Conservation (phyloP, 1,284 basidiomycete species). For the Coniferiporia sulphurascens region DNA sequence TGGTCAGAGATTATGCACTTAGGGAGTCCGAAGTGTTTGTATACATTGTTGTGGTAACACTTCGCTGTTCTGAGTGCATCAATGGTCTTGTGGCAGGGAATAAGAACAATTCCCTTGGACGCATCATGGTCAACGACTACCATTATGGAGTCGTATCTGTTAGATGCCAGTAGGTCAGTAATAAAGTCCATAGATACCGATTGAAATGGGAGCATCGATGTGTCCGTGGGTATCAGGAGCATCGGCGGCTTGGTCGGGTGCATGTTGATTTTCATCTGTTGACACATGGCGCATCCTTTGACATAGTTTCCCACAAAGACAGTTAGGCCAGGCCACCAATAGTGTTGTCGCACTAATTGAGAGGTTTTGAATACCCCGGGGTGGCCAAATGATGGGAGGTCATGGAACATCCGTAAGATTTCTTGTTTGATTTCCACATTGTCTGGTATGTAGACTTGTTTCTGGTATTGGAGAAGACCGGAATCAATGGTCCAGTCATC, state of each 20-base stretch:
- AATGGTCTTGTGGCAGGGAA: slow-evolving; percentile 18
- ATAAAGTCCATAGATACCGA: slow-evolving; percentile 35
- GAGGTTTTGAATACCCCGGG: slow-evolving; percentile 35
- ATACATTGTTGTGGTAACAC: neutral
- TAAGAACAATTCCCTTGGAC: neutral
- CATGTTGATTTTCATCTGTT: slow-evolving; percentile 29
- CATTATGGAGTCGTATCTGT: neutral
- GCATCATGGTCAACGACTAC: neutral
- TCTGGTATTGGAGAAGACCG: slow-evolving; percentile 17
- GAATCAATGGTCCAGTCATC: slow-evolving; percentile 18
- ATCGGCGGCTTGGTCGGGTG: slow-evolving; percentile 14
- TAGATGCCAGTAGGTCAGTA: slow-evolving; percentile 13
- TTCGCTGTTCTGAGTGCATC: slow-evolving; percentile 20
- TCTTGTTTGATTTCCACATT: slow-evolving; percentile 20
- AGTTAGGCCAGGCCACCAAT: slow-evolving; percentile 40
- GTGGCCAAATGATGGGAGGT: slow-evolving; percentile 33
- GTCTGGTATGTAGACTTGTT: slow-evolving; percentile 23
- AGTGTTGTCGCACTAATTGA: slow-evolving; percentile 32
- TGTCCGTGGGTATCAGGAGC: neutral
- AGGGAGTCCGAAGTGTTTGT: neutral
- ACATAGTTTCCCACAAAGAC: slow-evolving; percentile 32
- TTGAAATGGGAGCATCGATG: neutral
- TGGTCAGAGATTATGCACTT: slow-evolving; percentile 19
- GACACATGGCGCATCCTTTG: slow-evolving; percentile 35
- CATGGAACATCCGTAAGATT: slow-evolving; percentile 28